Percentiles rank a stretch among this genome's conserved stretches.
Evolutionary conservation across 2,329 filamentous ascomycete species (phyloP).

Genomic region (Thelonectria discophora): DNA sequence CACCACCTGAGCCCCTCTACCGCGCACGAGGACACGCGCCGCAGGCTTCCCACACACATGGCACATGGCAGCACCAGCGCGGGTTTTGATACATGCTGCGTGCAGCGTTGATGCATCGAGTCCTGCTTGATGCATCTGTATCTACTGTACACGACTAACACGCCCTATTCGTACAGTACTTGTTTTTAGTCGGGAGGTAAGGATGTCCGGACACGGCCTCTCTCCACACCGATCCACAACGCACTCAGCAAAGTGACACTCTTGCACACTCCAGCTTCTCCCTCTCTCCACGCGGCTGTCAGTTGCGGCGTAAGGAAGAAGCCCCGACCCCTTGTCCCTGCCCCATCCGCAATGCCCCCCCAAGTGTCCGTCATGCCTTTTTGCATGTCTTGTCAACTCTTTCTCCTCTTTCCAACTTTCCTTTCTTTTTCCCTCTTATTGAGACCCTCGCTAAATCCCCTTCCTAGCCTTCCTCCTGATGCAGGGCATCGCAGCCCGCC

Average conservation of each 20-base stretch:
- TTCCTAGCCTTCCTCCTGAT: neutral
- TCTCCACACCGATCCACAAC: conserved; percentile 26
- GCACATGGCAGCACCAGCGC: neutral
- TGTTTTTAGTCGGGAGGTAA: neutral
- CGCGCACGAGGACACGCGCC: neutral
- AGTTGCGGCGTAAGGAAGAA: conserved; percentile 36
- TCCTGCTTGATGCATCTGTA: neutral
- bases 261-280: conserved; percentile 6
- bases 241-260: conserved; percentile 15
- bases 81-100: neutral
- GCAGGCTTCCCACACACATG: neutral
- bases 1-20: neutral
- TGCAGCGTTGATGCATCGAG: neutral
- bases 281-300: conserved; percentile 26
- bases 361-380: conserved; percentile 22
- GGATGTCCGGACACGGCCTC: neutral
- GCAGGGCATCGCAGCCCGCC: conserved; percentile 13
- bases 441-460: conserved; percentile 1
- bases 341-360: conserved; percentile 41
- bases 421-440: conserved; percentile 7
- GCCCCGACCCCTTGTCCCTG: conserved; percentile 33
- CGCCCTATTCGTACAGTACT: conserved; percentile 4
- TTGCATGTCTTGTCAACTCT: conserved; percentile 9
- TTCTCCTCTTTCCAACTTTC: conserved; percentile 13
- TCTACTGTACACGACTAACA: neutral